Evolutionary conservation across 2,329 filamentous ascomycete genomes (phyloP), one percentile per base, ranked within the genome.

Genomic region (Alternaria sp.): DNA sequence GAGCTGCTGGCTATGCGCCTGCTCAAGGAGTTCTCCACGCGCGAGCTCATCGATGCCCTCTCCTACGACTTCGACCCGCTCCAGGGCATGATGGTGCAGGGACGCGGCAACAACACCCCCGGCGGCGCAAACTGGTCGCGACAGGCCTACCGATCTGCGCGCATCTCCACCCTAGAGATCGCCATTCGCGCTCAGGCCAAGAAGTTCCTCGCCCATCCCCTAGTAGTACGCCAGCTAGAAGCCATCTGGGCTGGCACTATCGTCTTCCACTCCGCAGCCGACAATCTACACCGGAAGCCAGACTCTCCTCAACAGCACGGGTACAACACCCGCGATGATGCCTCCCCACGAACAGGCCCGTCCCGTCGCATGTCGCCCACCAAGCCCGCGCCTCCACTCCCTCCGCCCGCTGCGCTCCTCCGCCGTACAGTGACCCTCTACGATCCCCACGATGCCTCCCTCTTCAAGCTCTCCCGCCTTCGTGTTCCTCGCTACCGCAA

Each of bases 161-260:
- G 95, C 62, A 94, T 95, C 15, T 97, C 94, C 9, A 94, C 94
- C 8, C 87, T 97, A 30, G 95, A 97, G 81, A 90, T 98, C 61
- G 94, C 95, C 64, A 97, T 98, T 73, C 89, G 93, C 69, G 93
- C 94, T 19, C 94, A 94, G 66, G 92, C 95, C 21, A 97, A 98
- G 81, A 91, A 93, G 70, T 97, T 97, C 71, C 85, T 98, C 6
- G 91, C 95, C 9, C 94, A 97, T 75, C 94, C 95, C 1, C 84
- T 97, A 4, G 93, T 97, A 1, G 91, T 97, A 9, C 93, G 96
- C 79, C 94, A 97, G 76, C 85, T 98, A n/a, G 93, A 97, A 79
- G 94, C 93, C 47, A 97, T 98, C 65, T 98, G 95, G 95, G 95
- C 93, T 19, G 95, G 95, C 26, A 95, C 92, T 17, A 96, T 98